phyloP scores from a whole-genome alignment of 257 asterid genomes.

The Henckelia pumila region DNA sequence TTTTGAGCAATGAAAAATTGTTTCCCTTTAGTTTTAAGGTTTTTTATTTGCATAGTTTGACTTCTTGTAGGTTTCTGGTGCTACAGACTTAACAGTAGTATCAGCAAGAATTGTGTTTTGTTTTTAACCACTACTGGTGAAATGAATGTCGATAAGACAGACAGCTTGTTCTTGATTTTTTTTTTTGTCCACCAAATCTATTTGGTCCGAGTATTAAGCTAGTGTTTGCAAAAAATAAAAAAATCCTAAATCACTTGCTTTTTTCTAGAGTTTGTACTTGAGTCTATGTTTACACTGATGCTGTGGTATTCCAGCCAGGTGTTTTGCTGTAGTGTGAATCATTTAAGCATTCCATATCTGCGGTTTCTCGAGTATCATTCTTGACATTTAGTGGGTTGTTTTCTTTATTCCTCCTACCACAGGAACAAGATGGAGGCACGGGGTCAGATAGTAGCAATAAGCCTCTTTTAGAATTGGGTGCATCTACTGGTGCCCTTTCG shows the following conservation, averaged over 20 bases:
- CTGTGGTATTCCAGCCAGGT: neutral
- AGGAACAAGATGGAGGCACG: constrained; percentile 45
- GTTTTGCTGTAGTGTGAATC: neutral
- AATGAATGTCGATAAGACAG: neutral
- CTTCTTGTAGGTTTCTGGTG: neutral
- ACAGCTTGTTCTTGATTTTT: too few relatives aligned
- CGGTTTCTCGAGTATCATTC: constrained; percentile 8
- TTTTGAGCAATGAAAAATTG: neutral
- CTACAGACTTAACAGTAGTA: neutral
- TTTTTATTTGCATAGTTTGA: neutral
- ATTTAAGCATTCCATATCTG: neutral
- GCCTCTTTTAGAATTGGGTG: constrained; percentile 31
- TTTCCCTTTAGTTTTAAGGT: neutral
- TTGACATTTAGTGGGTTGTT: constrained; percentile 10
- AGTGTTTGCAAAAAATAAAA: too few relatives aligned
- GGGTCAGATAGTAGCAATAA: constrained; percentile 27
- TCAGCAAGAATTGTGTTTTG: constrained; percentile 1
- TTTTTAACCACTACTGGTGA: neutral
- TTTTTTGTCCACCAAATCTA: neutral
- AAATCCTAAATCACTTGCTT: too few relatives aligned
- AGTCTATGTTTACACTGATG: neutral
- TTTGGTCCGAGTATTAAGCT: neutral
- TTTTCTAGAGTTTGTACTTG: too few relatives aligned
- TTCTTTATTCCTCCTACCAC: neutral
- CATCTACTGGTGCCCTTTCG: constrained; percentile 30